Conservation (phyloP, 2,329 filamentous ascomycete genomes). For the Penicillium aurantiogriseum region DNA sequence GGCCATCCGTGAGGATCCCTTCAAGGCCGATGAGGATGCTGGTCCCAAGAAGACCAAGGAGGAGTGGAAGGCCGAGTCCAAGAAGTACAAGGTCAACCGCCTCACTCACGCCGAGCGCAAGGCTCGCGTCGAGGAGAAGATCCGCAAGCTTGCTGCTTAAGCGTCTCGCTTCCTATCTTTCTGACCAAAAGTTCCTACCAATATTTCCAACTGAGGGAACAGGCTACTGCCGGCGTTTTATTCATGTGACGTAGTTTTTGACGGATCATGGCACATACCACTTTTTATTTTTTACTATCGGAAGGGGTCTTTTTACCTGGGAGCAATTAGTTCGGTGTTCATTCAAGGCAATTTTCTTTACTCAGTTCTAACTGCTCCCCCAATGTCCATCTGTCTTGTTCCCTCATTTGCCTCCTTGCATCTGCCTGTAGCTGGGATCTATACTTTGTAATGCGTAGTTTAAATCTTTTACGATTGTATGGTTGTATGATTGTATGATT, state of each 20-base stretch:
- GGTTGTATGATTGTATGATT: background rate
- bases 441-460: background rate
- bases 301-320: conserved; percentile 18
- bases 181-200: conserved; percentile 25
- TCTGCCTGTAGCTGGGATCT: conserved; percentile 6
- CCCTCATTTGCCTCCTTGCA: conserved; percentile 23
- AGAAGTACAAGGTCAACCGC: conserved; percentile 81
- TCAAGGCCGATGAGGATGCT: conserved; percentile 78
- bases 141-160: conserved; percentile 67
- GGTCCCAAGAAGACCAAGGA: conserved; percentile 94
- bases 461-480: background rate
- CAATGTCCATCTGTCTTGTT: conserved; percentile 30
- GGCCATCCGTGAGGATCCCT: conserved; percentile 95
- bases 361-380: conserved; percentile 33
- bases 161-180: conserved; percentile 26
- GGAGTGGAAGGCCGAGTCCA: conserved; percentile 91
- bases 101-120: conserved; percentile 79
- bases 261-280: conserved; percentile 32
- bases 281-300: conserved; percentile 23
- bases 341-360: conserved; percentile 33
- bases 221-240: conserved; percentile 28
- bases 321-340: conserved; percentile 34
- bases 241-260: conserved; percentile 30
- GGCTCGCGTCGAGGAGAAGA: conserved; percentile 83
- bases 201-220: conserved; percentile 25